Conservation (phyloP, 495 filamentous ascomycete species). For the Penicillium fimorum region DNA sequence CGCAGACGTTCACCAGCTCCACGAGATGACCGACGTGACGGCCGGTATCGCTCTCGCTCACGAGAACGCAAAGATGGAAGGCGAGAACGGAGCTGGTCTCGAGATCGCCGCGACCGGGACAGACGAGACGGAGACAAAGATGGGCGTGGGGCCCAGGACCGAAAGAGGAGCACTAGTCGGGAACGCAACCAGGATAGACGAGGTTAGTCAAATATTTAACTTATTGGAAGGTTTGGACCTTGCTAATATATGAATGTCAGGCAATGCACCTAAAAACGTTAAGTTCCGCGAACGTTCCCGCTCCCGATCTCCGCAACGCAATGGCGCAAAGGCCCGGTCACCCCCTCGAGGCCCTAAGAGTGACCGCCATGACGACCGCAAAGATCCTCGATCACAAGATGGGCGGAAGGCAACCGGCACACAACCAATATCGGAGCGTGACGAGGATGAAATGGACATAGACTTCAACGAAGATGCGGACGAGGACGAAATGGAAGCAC, state of each 20-base stretch:
- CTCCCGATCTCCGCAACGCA: slow-evolving; percentile 42
- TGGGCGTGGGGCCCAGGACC: slow-evolving; percentile 36
- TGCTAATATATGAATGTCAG: slow-evolving; percentile 19
- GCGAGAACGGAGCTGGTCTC: slow-evolving; percentile 46
- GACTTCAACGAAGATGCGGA: slow-evolving; percentile 52
- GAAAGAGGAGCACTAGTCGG: slow-evolving; percentile 47
- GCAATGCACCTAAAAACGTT: slow-evolving; percentile 34
- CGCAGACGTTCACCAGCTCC: slow-evolving; percentile 34
- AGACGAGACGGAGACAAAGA: slow-evolving; percentile 43
- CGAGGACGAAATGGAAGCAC: slow-evolving; percentile 67
- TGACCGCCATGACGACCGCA: slow-evolving; percentile 37
- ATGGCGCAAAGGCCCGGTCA: slow-evolving; percentile 37
- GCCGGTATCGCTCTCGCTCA: slow-evolving; percentile 43
- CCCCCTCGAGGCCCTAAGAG: slow-evolving; percentile 34
- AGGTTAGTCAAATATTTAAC: slow-evolving; percentile 29
- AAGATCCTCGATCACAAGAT: slow-evolving; percentile 28
- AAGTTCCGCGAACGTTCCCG: slow-evolving; percentile 45
- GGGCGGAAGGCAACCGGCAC: slow-evolving; percentile 28
- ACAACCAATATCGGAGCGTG: slow-evolving; percentile 11
- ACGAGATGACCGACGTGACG: slow-evolving; percentile 34
- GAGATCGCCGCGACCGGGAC: slow-evolving; percentile 43
- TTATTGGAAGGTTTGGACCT: background rate
- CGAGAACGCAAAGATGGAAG: slow-evolving; percentile 43
- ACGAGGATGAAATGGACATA: slow-evolving; percentile 45
- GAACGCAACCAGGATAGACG: slow-evolving; percentile 46